Conservation (phyloP, 2,329 filamentous ascomycete species). For the Aspergillus quadrilineatus region DNA sequence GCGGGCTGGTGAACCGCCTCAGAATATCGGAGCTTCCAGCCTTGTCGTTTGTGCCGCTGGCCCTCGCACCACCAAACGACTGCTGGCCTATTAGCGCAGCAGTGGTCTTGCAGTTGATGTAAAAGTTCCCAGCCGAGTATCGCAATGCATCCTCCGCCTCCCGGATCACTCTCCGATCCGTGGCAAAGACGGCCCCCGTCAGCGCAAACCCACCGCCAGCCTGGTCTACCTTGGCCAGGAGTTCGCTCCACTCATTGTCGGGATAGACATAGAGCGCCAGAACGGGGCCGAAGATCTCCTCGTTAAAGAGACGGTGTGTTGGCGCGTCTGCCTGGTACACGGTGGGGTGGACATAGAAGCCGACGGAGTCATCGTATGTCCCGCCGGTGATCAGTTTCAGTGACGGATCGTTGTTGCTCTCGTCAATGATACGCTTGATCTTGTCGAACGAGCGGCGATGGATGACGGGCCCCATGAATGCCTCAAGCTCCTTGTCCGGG, state of each 20-base stretch:
- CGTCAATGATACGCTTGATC: constrained; percentile 71
- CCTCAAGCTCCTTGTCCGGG: constrained; percentile 64
- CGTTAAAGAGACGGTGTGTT: constrained; percentile 68
- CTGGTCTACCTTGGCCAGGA: constrained; percentile 49
- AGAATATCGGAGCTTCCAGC: constrained; percentile 54
- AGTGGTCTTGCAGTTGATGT: constrained; percentile 60
- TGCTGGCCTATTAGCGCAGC: constrained; percentile 58
- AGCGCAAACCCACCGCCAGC: constrained; percentile 35
- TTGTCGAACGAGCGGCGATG: constrained; percentile 78
- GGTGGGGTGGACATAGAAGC: constrained; percentile 80
- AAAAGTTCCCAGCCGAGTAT: constrained; percentile 59
- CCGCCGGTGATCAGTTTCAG: constrained; percentile 75
- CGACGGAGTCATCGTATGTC: constrained; percentile 65
- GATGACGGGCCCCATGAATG: constrained; percentile 80
- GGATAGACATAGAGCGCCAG: constrained; percentile 75
- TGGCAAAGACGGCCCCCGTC: constrained; percentile 44
- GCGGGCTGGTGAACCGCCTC: constrained; percentile 52
- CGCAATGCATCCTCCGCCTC: constrained; percentile 53
- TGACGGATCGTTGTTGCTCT: constrained; percentile 68
- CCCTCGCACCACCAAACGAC: constrained; percentile 54
- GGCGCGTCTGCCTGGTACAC: constrained; percentile 74
- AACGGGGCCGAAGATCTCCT: constrained; percentile 79
- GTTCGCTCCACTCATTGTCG: constrained; percentile 58
- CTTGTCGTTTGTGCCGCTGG: constrained; percentile 58
- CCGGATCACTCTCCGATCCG: constrained; percentile 46